Evolutionary conservation across 2,329 filamentous ascomycete species (phyloP).

Genomic region (Penicillium sp.): DNA sequence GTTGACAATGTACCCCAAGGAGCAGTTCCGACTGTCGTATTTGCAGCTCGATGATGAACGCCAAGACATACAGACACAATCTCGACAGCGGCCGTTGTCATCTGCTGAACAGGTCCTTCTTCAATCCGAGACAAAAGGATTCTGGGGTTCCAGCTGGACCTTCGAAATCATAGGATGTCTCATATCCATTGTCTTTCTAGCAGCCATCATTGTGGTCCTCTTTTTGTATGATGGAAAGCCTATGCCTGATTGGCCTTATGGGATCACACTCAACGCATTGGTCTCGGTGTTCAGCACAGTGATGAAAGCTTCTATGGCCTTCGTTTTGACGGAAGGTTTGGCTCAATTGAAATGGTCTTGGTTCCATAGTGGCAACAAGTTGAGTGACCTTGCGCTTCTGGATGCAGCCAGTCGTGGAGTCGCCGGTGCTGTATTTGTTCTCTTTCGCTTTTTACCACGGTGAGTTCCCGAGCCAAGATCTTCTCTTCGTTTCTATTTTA

Average conservation of each 20-base stretch:
- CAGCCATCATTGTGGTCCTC: conserved; percentile 39
- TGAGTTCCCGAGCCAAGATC: conserved; percentile 11
- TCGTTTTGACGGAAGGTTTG: conserved; percentile 34
- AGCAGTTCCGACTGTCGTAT: conserved; percentile 1
- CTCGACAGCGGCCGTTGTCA: conserved; percentile 20
- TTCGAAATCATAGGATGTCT: conserved; percentile 27
- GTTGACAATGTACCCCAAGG: not conserved
- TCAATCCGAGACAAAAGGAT: conserved; percentile 15
- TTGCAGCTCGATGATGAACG: conserved; percentile 1
- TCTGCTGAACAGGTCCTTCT: conserved; percentile 19
- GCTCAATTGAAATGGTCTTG: conserved; percentile 43
- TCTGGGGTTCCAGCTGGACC: conserved; percentile 25
- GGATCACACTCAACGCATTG: conserved; percentile 38
- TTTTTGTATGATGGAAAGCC: conserved; percentile 29
- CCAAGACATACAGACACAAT: not conserved
- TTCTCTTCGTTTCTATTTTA: too few relatives aligned
- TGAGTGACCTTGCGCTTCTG: conserved; percentile 36
- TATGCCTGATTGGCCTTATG: conserved; percentile 37
- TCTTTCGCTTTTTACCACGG: conserved; percentile 31
- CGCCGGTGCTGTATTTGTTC: conserved; percentile 32
- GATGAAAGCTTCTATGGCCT: conserved; percentile 36
- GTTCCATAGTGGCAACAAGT: conserved; percentile 31
- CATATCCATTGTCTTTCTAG: conserved; percentile 38
- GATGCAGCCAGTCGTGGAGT: conserved; percentile 41
- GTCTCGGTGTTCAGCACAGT: conserved; percentile 34